Conservation (phyloP, 208 protist species). For the Trypanosoma avium region DNA sequence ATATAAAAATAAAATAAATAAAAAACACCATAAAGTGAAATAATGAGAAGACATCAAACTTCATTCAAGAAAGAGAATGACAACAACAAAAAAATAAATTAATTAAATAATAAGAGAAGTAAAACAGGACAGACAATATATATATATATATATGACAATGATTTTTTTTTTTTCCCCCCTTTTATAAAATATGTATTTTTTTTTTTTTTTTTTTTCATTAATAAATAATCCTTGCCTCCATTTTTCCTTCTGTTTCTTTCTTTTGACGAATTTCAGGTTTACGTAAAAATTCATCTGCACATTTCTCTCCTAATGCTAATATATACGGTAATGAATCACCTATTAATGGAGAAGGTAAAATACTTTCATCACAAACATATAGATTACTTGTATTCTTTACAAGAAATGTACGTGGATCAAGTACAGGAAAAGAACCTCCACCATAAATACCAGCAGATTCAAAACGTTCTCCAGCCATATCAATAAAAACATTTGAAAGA, state of each 20-base stretch:
- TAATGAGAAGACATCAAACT: background rate
- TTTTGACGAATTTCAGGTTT: slow-evolving; percentile 41
- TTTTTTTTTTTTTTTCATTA: slow-evolving; percentile 20
- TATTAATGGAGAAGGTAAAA: slow-evolving; percentile 50
- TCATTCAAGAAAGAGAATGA: background rate
- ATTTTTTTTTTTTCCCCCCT: slow-evolving; percentile 9
- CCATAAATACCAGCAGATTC: slow-evolving; percentile 72
- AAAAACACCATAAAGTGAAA: slow-evolving; percentile 15
- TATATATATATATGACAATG: too few relatives aligned
- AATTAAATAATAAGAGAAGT: slow-evolving; percentile 1
- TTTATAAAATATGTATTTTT: background rate
- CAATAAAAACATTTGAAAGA: slow-evolving; percentile 44
- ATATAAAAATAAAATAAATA: background rate
- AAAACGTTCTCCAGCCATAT: slow-evolving; percentile 46
- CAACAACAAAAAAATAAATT: background rate
- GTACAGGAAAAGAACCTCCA: slow-evolving; percentile 42
- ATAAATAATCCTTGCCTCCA: slow-evolving; percentile 64
- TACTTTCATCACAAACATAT: slow-evolving; percentile 75
- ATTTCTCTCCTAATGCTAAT: slow-evolving; percentile 62
- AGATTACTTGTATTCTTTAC: slow-evolving; percentile 62
- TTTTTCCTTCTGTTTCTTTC: slow-evolving; percentile 29
- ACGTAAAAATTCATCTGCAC: slow-evolving; percentile 58
- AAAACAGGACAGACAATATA: background rate
- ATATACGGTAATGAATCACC: slow-evolving; percentile 69
- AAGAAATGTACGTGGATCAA: slow-evolving; percentile 57